A percentile compares a stretch with the other conserved stretches of the same genome.
These are phyloP conservation scores for Cercis canadensis DNA, from an alignment of 306 rosid species.

Conservation along the genomic window DNA sequence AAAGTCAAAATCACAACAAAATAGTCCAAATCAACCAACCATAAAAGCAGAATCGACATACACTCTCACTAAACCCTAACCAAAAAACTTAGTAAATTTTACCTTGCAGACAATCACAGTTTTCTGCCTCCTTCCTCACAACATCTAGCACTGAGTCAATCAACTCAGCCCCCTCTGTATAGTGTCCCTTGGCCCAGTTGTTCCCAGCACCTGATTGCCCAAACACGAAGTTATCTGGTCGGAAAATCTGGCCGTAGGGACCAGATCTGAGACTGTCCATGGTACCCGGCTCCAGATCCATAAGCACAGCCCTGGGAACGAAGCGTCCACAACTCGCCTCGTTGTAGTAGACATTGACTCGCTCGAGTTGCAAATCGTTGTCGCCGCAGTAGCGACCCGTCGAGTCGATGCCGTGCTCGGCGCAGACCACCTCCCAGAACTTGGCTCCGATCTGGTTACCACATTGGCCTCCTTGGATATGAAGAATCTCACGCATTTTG, in stretches of 20 bases:
- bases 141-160: conserved; percentile 76
- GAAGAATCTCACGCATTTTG: conserved; percentile 72
- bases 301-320: conserved; percentile 68
- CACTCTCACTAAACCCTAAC: not conserved
- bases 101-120: conserved; percentile 77
- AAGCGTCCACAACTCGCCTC: conserved; percentile 70
- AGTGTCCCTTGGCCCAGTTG: conserved; percentile 80
- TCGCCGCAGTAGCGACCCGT: conserved; percentile 64
- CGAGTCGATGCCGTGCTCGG: conserved; percentile 69
- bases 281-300: conserved; percentile 77
- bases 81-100: not conserved
- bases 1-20: not conserved
- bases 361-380: conserved; percentile 70
- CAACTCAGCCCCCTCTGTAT: conserved; percentile 75
- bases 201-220: conserved; percentile 78
- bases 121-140: conserved; percentile 74
- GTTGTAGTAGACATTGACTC: conserved; percentile 74
- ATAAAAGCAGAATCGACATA: too few species aligned
- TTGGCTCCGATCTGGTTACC: conserved; percentile 81
- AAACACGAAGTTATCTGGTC: conserved; percentile 68
- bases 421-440: conserved; percentile 78
- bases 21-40: too few species aligned
- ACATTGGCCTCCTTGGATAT: conserved; percentile 73
- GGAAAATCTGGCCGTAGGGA: conserved; percentile 69
- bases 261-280: conserved; percentile 81